A percentile compares a stretch with the other conserved stretches of the same genome.
phyloP scores from a whole-genome alignment of 768 basidiomycete genomes.

The Psilocybe azurescens region DNA sequence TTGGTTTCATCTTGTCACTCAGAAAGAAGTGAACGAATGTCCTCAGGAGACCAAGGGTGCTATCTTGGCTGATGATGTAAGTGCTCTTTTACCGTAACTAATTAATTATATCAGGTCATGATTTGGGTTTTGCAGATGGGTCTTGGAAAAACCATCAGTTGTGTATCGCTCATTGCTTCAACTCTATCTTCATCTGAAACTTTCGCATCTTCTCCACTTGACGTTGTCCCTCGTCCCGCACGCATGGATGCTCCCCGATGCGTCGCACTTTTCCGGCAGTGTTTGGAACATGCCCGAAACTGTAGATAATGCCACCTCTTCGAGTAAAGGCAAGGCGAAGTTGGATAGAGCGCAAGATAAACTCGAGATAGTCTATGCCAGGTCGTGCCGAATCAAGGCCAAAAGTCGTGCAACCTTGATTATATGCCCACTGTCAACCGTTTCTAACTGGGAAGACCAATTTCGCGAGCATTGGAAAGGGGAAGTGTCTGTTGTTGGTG shows the following conservation, averaged over 20 bases:
- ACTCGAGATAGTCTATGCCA: constrained; percentile 68
- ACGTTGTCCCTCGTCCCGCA: constrained; percentile 44
- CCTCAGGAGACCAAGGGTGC: constrained; percentile 84
- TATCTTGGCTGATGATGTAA: constrained; percentile 95
- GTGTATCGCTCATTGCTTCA: constrained; percentile 90
- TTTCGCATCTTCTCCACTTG: constrained; percentile 66
- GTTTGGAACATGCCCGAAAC: constrained; percentile 86
- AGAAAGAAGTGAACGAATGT: constrained; percentile 69
- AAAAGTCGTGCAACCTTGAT: constrained; percentile 93
- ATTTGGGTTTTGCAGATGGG: constrained; percentile 74
- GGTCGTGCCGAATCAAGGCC: constrained; percentile 78
- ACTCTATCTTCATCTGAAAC: constrained; percentile 73
- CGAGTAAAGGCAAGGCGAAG: constrained; percentile 67
- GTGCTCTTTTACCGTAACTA: constrained; percentile 32
- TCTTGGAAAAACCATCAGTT: constrained; percentile 95
- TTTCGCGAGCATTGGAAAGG: constrained; percentile 97
- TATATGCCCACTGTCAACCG: constrained; percentile 94
- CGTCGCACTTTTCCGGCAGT: constrained; percentile 73
- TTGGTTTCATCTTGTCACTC: constrained; percentile 89
- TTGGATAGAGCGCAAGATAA: constrained; percentile 71
- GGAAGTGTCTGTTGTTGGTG: constrained; percentile 82
- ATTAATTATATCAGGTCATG: constrained; percentile 8
- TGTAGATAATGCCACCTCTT: constrained; percentile 30
- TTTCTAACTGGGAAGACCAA: constrained; percentile 99
- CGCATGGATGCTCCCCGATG: constrained; percentile 35